Conservation (phyloP, 495 filamentous ascomycete species). For the Wilcoxina mikolae region DNA sequence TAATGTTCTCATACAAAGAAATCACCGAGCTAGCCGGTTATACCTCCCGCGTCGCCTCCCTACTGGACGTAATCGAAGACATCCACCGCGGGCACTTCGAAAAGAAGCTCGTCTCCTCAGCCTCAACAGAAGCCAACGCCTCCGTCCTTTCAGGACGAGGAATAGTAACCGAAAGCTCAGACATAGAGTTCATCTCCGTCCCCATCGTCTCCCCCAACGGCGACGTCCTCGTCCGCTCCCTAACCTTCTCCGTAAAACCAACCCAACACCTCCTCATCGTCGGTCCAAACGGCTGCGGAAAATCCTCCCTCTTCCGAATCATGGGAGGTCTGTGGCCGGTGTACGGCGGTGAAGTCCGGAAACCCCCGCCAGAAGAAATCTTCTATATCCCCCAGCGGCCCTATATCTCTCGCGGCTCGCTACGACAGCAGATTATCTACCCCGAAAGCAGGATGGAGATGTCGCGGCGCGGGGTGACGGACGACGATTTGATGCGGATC, state of each 20-base stretch:
- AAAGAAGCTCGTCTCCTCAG: slow-evolving; percentile 88
- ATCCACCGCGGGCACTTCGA: slow-evolving; percentile 76
- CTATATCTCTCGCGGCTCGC: slow-evolving; percentile 73
- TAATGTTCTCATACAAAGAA: slow-evolving; percentile 98
- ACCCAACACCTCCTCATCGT: slow-evolving; percentile 89
- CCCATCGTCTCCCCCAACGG: slow-evolving; percentile 98
- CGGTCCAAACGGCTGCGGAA: slow-evolving; percentile 93
- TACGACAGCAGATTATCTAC: slow-evolving; percentile 93
- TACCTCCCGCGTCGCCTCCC: slow-evolving; percentile 74
- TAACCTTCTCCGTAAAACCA: slow-evolving; percentile 72
- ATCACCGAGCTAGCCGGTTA: slow-evolving; percentile 92
- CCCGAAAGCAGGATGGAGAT: slow-evolving; percentile 80
- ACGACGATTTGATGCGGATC: slow-evolving; percentile 62
- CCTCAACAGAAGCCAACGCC: slow-evolving; percentile 58
- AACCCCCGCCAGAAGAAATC: slow-evolving; percentile 76
- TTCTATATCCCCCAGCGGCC: slow-evolving; percentile 98
- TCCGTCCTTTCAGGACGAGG: slow-evolving; percentile 69
- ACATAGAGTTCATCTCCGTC: slow-evolving; percentile 78
- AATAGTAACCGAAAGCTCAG: slow-evolving; percentile 54
- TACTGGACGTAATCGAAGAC: slow-evolving; percentile 90
- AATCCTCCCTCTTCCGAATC: slow-evolving; percentile 89
- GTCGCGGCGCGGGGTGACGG: slow-evolving; percentile 67
- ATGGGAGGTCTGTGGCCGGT: slow-evolving; percentile 97
- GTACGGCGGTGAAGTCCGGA: slow-evolving; percentile 82
- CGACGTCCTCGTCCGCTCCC: slow-evolving; percentile 66